Base-by-base conservation (phyloP, 352 stramenopile genomes). In the Pythium graminicola region DNA sequence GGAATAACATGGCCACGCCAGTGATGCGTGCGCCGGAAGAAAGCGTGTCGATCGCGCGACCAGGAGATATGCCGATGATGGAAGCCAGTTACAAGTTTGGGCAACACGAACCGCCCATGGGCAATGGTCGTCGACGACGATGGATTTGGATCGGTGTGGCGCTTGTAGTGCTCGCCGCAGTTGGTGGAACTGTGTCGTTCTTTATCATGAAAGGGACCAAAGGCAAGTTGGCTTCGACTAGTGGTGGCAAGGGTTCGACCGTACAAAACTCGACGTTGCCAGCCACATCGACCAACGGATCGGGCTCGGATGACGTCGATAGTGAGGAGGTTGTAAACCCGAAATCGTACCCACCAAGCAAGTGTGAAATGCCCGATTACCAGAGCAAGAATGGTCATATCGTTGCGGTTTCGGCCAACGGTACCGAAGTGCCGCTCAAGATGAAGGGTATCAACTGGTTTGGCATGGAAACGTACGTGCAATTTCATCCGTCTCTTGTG, bases 401-500 rank as follows among this genome's bases (percentile, higher is more conserved):
- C 33, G 69, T 70, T 26, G 77, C 67, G 10, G 56, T 85, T 4
- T 68, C 72, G 3, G 57, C 67, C 24, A 83, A 85, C 42, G 76
- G 73, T 9, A 72, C 65, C 6, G 65, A 72, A 24, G 64, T 83
- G 9, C 48, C 70, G 1, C 57, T 85, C 7, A 22, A 64, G 5
- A 83, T 87, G 64, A 87, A 87, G 54, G 76, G 76, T 10, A 62
- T 82, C 53, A 87, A 87, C 54, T 87, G 76, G 76, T 67, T 62
- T 23, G 59, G 72, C 50, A 84, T 84, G 73, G 70, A 84, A 53
- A 77, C 70, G 40, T 80, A 67, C 39, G 76, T 46, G 7, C 54
- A 53, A 75, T 77, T 9, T 44, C 17, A 7, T 48, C 7, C 13
- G n/a, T 42, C n/a, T 36, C 2, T 22, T 16, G 23, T 10, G n/a